Conservation (phyloP, 2,329 filamentous ascomycete genomes). For the Elsinoe arachidis region DNA sequence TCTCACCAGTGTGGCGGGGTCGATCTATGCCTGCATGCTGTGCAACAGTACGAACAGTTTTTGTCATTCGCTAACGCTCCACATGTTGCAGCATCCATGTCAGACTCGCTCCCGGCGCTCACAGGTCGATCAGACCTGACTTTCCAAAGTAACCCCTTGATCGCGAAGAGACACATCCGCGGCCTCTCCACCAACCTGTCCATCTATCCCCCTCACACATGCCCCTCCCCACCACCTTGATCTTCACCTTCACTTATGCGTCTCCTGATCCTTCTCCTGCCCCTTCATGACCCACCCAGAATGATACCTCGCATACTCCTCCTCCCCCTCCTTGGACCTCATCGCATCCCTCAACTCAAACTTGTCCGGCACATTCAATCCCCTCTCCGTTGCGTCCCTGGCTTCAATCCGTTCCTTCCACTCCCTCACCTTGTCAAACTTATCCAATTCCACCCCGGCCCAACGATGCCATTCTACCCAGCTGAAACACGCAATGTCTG, state of each 20-base stretch:
- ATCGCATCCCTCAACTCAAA: constrained; percentile 33
- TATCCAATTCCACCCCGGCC: constrained; percentile 27
- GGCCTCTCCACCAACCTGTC: too few species aligned
- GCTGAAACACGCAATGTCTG: constrained; percentile 38
- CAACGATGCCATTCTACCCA: constrained; percentile 40
- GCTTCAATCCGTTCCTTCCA: constrained; percentile 29
- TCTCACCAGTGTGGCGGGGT: too few species aligned
- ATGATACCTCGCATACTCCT: constrained; percentile 31
- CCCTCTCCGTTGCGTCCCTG: constrained; percentile 26
- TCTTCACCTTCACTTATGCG: constrained; percentile 22
- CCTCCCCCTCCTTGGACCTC: constrained; percentile 30
- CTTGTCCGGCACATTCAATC: constrained; percentile 29
- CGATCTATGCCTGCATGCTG: too few species aligned
- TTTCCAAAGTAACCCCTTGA: too few species aligned
- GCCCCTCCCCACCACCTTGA: too few species aligned
- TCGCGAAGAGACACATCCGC: too few species aligned
- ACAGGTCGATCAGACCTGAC: too few species aligned
- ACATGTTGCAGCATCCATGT: too few species aligned
- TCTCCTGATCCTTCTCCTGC: constrained; percentile 32
- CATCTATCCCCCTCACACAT: too few species aligned
- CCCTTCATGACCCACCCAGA: constrained; percentile 31
- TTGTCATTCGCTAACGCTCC: too few species aligned
- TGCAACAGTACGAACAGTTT: too few species aligned
- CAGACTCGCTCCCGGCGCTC: too few species aligned
- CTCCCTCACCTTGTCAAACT: constrained; percentile 24